phyloP scores from a whole-genome alignment of 73 alveolate genomes.

The Paramecium octaurelia region DNA sequence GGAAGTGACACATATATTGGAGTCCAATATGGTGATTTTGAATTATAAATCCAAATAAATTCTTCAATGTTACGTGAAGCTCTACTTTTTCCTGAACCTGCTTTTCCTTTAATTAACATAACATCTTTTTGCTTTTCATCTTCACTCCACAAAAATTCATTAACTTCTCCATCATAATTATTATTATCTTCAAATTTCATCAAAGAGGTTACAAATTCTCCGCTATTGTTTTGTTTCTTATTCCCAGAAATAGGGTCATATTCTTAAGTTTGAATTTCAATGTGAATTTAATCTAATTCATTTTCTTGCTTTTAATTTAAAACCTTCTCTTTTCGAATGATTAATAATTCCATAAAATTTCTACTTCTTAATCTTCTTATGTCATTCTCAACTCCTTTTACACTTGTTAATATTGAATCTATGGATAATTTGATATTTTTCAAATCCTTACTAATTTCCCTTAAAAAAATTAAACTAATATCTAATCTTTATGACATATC shows the following conservation, averaged over 20 bases:
- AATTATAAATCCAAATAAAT: not conserved
- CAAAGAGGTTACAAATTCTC: not conserved
- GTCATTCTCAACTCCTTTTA: not conserved
- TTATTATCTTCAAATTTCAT: not conserved
- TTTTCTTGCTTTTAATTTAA: not conserved
- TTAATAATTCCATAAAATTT: not conserved
- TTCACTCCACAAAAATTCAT: not conserved
- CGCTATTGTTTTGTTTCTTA: not conserved
- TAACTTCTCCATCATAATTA: not conserved
- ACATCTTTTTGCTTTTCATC: not conserved
- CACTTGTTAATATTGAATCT: not conserved
- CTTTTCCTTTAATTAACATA: not conserved
- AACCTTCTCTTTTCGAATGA: not conserved
- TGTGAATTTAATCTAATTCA: not conserved
- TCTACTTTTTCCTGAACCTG: constrained; percentile 7
- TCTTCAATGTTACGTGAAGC: not conserved
- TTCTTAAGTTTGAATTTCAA: not conserved
- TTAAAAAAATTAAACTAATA: not conserved
- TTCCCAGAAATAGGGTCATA: not conserved
- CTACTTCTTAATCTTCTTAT: not conserved
- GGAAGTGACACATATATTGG: not conserved
- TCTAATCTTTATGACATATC: not conserved
- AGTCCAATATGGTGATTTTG: not conserved
- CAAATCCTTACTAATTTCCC: not conserved
- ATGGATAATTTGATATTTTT: not conserved